Percentiles rank a stretch among this genome's conserved stretches.
Evolutionary conservation across 805 yeast species (phyloP).

Genomic region (Alloascoidea africana): DNA sequence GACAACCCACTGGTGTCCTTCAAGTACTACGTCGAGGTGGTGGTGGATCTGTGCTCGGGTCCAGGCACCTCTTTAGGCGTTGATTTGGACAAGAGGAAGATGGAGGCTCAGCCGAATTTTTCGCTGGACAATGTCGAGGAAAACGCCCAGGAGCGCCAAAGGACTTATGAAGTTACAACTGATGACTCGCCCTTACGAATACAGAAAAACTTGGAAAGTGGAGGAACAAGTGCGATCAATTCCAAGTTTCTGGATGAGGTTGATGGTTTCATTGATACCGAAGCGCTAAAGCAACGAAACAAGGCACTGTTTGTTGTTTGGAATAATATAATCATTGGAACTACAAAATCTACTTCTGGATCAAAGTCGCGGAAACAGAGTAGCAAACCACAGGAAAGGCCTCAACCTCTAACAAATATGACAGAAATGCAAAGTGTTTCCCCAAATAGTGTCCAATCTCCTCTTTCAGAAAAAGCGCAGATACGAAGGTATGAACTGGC

Average conservation of each 20-base stretch:
- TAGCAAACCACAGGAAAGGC: too few relatives aligned
- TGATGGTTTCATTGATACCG: not conserved
- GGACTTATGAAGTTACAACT: not conserved
- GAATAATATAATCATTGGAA: not conserved
- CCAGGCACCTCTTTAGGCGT: not conserved
- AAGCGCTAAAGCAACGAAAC: not conserved
- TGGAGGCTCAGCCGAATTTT: not conserved
- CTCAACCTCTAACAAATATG: too few relatives aligned
- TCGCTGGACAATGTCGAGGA: not conserved
- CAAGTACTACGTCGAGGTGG: constrained; percentile 73
- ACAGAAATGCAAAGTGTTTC: too few relatives aligned
- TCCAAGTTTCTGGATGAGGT: too few relatives aligned
- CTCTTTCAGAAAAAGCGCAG: too few relatives aligned
- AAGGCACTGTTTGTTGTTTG: not conserved
- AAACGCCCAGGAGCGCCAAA: not conserved
- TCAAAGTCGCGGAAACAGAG: too few relatives aligned
- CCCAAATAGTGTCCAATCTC: too few relatives aligned
- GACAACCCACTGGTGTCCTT: constrained; percentile 62
- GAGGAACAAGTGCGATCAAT: too few relatives aligned
- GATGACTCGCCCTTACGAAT: not conserved
- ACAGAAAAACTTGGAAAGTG: not conserved
- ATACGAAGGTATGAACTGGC: too few relatives aligned
- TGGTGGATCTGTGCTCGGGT: constrained; percentile 40
- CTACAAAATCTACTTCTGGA: not conserved
- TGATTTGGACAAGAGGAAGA: not conserved